These are phyloP conservation scores for Calonectria naviculata DNA, from an alignment of 2,329 filamentous ascomycete genomes.

Conservation along the genomic window DNA sequence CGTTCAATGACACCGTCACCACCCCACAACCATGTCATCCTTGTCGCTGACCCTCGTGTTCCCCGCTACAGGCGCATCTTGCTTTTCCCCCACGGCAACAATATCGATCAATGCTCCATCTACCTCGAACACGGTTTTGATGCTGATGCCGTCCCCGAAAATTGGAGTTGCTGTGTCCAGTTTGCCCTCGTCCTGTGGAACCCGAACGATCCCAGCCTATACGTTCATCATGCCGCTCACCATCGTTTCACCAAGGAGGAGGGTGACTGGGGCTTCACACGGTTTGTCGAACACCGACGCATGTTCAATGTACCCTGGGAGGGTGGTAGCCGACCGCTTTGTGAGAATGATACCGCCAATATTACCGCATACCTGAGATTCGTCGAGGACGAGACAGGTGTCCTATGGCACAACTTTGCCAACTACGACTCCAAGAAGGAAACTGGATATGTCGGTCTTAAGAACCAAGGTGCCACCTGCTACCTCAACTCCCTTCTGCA, in stretches of 20 bases:
- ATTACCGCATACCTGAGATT: conserved; percentile 86
- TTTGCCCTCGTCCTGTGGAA: conserved; percentile 97
- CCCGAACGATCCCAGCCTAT: conserved; percentile 88
- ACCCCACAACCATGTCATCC: conserved; percentile 5
- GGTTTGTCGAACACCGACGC: conserved; percentile 88
- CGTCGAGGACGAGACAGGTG: conserved; percentile 88
- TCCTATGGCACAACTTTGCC: conserved; percentile 90
- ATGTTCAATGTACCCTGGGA: conserved; percentile 87
- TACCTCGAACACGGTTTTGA: conserved; percentile 97
- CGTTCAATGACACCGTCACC: conserved; percentile 42
- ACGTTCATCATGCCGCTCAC: conserved; percentile 84
- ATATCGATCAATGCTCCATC: conserved; percentile 92
- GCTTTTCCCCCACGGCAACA: conserved; percentile 96
- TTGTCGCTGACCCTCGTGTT: conserved; percentile 32
- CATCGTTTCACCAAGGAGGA: conserved; percentile 97
- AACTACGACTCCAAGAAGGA: conserved; percentile 99
- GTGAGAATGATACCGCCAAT: conserved; percentile 81
- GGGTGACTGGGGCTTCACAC: conserved; percentile 98
- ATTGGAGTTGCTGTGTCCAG: conserved; percentile 97
- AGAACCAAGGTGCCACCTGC: conserved; percentile 95
- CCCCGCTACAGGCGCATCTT: conserved; percentile 78
- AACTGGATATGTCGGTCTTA: conserved; percentile 95
- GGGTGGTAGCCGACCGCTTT: conserved; percentile 73
- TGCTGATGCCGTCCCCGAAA: conserved; percentile 78
- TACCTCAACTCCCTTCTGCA: conserved; percentile 88